Evolutionary conservation across 768 basidiomycete genomes (phyloP), one percentile per base, ranked within the genome.

Genomic region (Naganishia vaughanmartiniae): DNA sequence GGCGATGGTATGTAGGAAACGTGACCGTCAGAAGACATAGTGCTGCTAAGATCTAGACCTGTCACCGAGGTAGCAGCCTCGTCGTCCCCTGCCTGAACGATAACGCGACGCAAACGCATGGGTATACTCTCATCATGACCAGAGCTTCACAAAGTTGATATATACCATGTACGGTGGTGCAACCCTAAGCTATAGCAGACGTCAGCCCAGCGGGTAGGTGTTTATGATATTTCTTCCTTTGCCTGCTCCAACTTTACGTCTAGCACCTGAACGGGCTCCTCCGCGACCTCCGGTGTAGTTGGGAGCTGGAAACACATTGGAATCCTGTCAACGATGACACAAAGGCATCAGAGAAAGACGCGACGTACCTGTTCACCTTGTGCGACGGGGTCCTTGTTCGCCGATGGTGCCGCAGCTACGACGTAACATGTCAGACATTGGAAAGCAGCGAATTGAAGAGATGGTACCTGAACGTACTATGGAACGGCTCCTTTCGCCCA

Each of bases 401-500:
- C 72, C 30, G 75, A 76, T 48, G 73, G 76, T 28, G 76, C 80
- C 34, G 73, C 72, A 15, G 77, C 73, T 28, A 77, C 77, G n/a
- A 31, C 19, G 14, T 6, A 19, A 17, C 39, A 42, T 31, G n/a
- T 45, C 48, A 36, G 34, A 26, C 28, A 2, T 54, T 2, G 10
- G 34, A 2, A 1, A 1, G n/a, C 1, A 1, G 14, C n/a, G 19
- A 51, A 4, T 48, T 10, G 12, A 45, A 7, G 34, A 19, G 7
- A 30, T 26, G 36, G 24, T 9, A 55, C 21, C 14, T 12, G 30
- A 24, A 75, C 79, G 73, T 72, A 80, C 79, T 80, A 68, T 80
- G 79, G 9, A 65, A 56, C 26, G 79, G 79, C 73, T 80, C 79
- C 68, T 77, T 76, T 19, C 60, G 66, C 15, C 79, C 78, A 17